Evolutionary conservation across 768 basidiomycete species (phyloP), one percentile per base, ranked within the genome.

Genomic region (Rhodosporidiobolus sp.): DNA sequence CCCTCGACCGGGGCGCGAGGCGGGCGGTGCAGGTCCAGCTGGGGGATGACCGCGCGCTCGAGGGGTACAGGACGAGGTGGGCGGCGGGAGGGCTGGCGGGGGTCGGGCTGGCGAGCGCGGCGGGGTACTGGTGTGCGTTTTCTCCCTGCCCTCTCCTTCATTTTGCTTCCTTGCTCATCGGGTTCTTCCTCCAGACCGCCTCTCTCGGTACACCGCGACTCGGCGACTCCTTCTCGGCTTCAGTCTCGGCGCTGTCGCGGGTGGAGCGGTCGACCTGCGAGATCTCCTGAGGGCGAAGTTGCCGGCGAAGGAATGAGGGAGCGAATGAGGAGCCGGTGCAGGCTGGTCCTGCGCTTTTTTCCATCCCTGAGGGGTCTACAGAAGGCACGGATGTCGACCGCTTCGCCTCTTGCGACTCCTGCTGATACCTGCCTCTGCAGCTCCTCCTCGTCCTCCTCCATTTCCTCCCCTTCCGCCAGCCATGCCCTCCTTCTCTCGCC

Each of bases 201-300:
- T 76, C 9, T 70, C 71, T 2, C 65, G 67, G 0, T 55, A 67
- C 32, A 58, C 71, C 4, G n/a, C 35, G 6, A 17, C 34, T 6
- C 57, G 63, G 4, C 22, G 71, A 34, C 55, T 70, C 45, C 4
- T 48, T 6, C 52, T 73, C n/a, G 75, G 75, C 3, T 9, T 68
- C 7, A 57, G 57, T 11, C 53, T 73, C 43, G 75, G 75, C 5
- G 53, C 59, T 7, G 11, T 70, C 5, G 75, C 75, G 5, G 75
- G 75, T 19, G 75, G 69, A 11, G 46, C 63, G 9, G 56, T 70
- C 28, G 75, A 76, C 30, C 22, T 68, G 58, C n/a, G 75, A 8
- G 75, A 76, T 28, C 68, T 69, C 65, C 52, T 73, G 38, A 43
- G 60, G 43, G 20, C 32, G 46, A 58, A 26, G 55, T 56, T 53